Conservation (phyloP, 2,329 filamentous ascomycete species). For the Xylaria arbuscula region DNA sequence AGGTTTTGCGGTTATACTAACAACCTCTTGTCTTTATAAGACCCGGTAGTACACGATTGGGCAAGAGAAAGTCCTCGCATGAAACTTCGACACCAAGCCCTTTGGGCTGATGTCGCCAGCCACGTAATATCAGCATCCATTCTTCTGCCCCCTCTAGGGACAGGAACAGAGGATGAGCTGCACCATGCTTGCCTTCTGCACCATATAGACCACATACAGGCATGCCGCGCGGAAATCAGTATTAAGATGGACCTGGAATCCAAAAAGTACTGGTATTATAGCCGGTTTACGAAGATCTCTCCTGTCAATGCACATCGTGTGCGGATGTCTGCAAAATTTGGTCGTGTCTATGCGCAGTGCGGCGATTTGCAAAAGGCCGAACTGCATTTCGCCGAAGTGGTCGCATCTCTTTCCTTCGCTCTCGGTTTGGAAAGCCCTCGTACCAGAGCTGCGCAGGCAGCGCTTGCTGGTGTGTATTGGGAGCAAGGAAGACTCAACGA, state of each 20-base stretch:
- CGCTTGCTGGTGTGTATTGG: constrained; percentile 12
- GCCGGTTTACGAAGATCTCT: no score
- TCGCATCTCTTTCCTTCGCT: not conserved
- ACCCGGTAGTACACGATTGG: constrained; percentile 25
- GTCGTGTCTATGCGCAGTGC: constrained; percentile 23
- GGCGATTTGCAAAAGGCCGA: constrained; percentile 5
- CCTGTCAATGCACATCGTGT: not conserved
- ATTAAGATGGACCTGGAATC: no score
- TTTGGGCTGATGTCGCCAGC: constrained; percentile 27
- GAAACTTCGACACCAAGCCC: constrained; percentile 19
- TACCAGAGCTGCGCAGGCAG: constrained; percentile 11
- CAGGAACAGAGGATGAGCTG: constrained; percentile 5
- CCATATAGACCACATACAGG: constrained; percentile 19
- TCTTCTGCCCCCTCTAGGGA: constrained; percentile 17
- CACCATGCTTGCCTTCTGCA: constrained; percentile 3
- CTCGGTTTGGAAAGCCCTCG: not conserved
- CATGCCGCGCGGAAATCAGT: not conserved
- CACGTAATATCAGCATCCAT: constrained; percentile 18
- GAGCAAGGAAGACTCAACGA: constrained; percentile 6
- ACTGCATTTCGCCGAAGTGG: constrained; percentile 11
- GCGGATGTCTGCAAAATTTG: constrained; percentile 25
- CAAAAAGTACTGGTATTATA: no score
- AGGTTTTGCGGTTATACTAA: no score
- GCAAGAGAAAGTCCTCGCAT: constrained; percentile 18
- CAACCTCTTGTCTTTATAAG: no score